These are phyloP conservation scores for Jacaranda copaia DNA, from an alignment of 257 asterid species.

Conservation along the genomic window DNA sequence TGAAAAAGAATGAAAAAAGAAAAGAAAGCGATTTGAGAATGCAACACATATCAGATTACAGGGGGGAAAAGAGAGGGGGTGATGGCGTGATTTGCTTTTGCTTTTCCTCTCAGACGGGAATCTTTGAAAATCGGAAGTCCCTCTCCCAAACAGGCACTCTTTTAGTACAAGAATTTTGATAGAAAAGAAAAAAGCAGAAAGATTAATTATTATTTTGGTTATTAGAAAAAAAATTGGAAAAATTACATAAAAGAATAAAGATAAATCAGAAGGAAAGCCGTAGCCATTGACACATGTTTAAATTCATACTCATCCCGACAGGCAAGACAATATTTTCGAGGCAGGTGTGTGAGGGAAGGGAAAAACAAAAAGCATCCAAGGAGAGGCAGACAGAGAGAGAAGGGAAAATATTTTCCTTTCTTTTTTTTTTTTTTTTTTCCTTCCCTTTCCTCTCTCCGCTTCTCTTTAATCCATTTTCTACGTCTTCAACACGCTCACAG, in stretches of 20 bases:
- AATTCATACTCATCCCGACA: not conserved
- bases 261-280: no score
- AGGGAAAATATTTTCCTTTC: not conserved
- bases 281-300: not conserved
- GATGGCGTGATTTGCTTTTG: slow-evolving; percentile 74
- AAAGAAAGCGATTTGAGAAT: slow-evolving; percentile 67
- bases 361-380: slow-evolving; percentile 41
- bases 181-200: not conserved
- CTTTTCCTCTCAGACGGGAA: slow-evolving; percentile 71
- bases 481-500: slow-evolving; percentile 4
- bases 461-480: slow-evolving; percentile 16
- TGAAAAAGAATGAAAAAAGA: slow-evolving; percentile 34
- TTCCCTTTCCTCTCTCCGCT: slow-evolving; percentile 3
- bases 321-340: not conserved
- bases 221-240: no score
- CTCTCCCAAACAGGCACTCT: slow-evolving; percentile 13
- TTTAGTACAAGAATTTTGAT: no score
- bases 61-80: slow-evolving; percentile 42
- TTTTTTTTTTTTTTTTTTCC: not conserved
- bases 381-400: slow-evolving; percentile 36
- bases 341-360: slow-evolving; percentile 15
- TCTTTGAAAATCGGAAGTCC: slow-evolving; percentile 65
- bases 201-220: no score
- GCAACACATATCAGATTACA: slow-evolving; percentile 31
- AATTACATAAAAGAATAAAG: no score